Percentiles rank a stretch among this genome's conserved stretches.
These are phyloP conservation scores for Dimargaris xerosporica DNA, from an alignment of 192 early-diverging fungal species.

Conservation along the genomic window DNA sequence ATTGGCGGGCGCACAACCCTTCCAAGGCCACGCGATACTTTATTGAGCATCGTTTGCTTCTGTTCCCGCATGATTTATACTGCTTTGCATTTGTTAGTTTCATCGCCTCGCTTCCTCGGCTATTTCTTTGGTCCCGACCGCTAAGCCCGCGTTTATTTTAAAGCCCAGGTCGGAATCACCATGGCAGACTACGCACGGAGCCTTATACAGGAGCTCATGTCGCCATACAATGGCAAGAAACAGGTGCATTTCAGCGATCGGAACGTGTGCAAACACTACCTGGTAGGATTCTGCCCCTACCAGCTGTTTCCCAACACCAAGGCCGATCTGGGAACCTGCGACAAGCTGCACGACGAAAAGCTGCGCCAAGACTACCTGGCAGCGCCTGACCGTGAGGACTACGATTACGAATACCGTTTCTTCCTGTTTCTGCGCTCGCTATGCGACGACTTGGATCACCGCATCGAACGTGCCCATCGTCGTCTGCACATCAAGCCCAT, in stretches of 20 bases:
- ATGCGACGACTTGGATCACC: slow-evolving; percentile 49
- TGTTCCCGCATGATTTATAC: too few relatives aligned
- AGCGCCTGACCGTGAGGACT: slow-evolving; percentile 42
- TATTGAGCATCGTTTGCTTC: too few relatives aligned
- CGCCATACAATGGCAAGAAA: not conserved
- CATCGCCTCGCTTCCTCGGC: too few relatives aligned
- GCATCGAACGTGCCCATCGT: slow-evolving; percentile 51
- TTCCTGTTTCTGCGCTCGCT: slow-evolving; percentile 46
- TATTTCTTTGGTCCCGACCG: too few relatives aligned
- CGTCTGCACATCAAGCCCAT: slow-evolving; percentile 48
- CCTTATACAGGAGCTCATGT: slow-evolving; percentile 1
- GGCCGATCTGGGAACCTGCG: slow-evolving; percentile 63
- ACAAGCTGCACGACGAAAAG: slow-evolving; percentile 69
- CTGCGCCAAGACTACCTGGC: slow-evolving; percentile 43
- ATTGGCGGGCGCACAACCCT: too few relatives aligned
- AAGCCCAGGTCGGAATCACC: not conserved
- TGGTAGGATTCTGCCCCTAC: slow-evolving; percentile 71
- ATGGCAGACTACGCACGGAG: slow-evolving; percentile 3
- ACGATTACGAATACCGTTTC: slow-evolving; percentile 63
- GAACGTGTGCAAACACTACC: slow-evolving; percentile 59
- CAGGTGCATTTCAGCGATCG: not conserved
- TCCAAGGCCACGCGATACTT: too few relatives aligned
- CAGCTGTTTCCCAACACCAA: slow-evolving; percentile 80
- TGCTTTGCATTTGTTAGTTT: too few relatives aligned
- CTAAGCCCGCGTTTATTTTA: not conserved